Base-by-base conservation (phyloP, 768 basidiomycete genomes). In the Cyclocybe aegerita region DNA sequence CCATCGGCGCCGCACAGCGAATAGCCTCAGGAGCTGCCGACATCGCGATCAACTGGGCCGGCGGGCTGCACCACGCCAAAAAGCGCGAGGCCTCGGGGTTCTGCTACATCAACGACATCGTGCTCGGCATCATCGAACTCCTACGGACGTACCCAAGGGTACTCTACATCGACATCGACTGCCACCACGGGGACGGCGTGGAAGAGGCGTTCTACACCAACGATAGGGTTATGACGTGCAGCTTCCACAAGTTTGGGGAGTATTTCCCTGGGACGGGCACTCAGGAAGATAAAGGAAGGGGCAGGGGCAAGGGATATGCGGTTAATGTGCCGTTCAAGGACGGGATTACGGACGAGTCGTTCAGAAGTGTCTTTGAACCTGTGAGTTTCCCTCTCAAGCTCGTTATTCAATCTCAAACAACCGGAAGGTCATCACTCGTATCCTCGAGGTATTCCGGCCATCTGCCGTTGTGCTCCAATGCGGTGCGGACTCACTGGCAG, bases 121-220 rank as follows among this genome's bases (percentile, higher is more conserved):
- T 97, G 0, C 85, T 98, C 17, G 88, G 85, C 39, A 96, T 97
- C 35, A 79, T 99, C 42, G 96, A 97, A 67, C 84, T 99, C 7
- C 74, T 96, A n/a, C 82, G 94, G 57, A 82, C 76, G 48, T 83
- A 84, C 62, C 78, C 90, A 2, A 86, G 97, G 46, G 96, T 99
- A 11, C 73, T 99, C 30, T 98, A 99, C 65, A 88, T 99, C 68
- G 96, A 99, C 70, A 94, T 98, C 52, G 97, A 98, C 68, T 93
- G 93, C 44, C 97, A 98, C 65, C 97, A 99, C 66, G 96, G 97
- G 12, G 97, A 98, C 65, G 96, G 96, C 10, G 97, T 98, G 32
- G 97, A 99, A 61, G 97, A 98, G 65, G 97, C 96, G 2, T 98
- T 98, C 74, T 98, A 97, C 66, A 95, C 91, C 33, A 96, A 93